phyloP scores from a whole-genome alignment of 805 yeast species.

The Brettanomyces custersianus region DNA sequence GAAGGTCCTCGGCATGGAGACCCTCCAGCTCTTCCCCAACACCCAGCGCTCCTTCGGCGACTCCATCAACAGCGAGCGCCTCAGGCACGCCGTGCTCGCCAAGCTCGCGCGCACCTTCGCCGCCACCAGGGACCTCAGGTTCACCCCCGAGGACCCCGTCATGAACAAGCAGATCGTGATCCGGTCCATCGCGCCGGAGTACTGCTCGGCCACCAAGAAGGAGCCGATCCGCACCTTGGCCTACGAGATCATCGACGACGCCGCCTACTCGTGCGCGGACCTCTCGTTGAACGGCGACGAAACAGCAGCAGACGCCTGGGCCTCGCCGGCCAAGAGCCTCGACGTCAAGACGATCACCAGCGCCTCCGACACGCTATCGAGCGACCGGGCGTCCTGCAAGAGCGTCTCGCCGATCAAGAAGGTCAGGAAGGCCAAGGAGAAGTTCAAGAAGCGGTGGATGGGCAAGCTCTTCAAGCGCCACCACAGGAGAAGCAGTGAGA shows the following conservation, averaged over 20 bases:
- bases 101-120: slow-evolving; percentile 25
- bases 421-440: no score
- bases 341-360: no score
- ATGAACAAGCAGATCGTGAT: slow-evolving; percentile 43
- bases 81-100: slow-evolving; percentile 18
- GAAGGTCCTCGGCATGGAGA: slow-evolving; percentile 36
- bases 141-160: slow-evolving; percentile 27
- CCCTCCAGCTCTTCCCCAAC: slow-evolving; percentile 4
- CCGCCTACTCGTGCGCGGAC: slow-evolving; percentile 35
- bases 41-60: slow-evolving; percentile 10
- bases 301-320: no score
- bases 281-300: background rate
- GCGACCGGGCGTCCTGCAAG: no score
- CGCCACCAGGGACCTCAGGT: slow-evolving; percentile 9
- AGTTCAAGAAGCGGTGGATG: no score
- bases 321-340: no score
- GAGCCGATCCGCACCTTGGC: slow-evolving; percentile 45
- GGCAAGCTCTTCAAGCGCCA: background rate
- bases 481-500: no score
- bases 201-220: slow-evolving; percentile 6
- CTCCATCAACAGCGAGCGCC: slow-evolving; percentile 8
- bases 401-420: no score
- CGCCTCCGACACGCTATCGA: no score
- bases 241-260: slow-evolving; percentile 59
- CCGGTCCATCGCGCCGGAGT: background rate